Evolutionary conservation across 2,329 filamentous ascomycete genomes (phyloP), one percentile per base, ranked within the genome.

Genomic region (Cladosporium sp.): DNA sequence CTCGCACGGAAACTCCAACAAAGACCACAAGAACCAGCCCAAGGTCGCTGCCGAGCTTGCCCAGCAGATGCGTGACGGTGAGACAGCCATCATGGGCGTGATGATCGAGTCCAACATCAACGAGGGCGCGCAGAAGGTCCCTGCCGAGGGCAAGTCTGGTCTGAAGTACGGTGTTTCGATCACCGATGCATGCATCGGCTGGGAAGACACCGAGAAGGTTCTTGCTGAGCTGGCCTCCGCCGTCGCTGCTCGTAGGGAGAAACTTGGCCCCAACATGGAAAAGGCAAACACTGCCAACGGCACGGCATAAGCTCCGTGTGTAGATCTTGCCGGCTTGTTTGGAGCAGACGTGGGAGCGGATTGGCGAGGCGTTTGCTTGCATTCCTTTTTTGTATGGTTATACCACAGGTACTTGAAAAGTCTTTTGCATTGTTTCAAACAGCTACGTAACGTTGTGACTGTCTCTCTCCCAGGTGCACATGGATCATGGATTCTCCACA

Each of bases 41-140:
- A 86, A 92, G 73, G 92, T 97, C 39, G 90, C 92, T 57, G 82
- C 86, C 68, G 79, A 78, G 47, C 76, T 99, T 54, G 86, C 80
- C 27, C 88, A 95, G 49, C 92, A 99, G 75, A 79, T 99, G 57
- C 84, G 86, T 45, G 84, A 86, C 58, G 92, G 92, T 53, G 89
- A 99, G 75, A 85, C 82, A 53, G 85, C 83, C 58, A 95, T 99
- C 63, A 82, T 97, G 58, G 93, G 91, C 68, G 89, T 97, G 66
- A 99, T 99, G 92, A 95, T 99, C 62, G 92, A 99, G 77, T 96
- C 89, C 66, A 92, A 97, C 74, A 92, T 97, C 78, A 84, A 92
- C 70, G 93, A 96, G 74, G 84, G 82, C 63, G 72, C 70, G 64
- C 74, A 77, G 59, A 96, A 96, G 76, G 88, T 95, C 1, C 89